Evolutionary conservation across 163 green algal genomes (phyloP).

Genomic region (Trebouxia gelatinosa): DNA sequence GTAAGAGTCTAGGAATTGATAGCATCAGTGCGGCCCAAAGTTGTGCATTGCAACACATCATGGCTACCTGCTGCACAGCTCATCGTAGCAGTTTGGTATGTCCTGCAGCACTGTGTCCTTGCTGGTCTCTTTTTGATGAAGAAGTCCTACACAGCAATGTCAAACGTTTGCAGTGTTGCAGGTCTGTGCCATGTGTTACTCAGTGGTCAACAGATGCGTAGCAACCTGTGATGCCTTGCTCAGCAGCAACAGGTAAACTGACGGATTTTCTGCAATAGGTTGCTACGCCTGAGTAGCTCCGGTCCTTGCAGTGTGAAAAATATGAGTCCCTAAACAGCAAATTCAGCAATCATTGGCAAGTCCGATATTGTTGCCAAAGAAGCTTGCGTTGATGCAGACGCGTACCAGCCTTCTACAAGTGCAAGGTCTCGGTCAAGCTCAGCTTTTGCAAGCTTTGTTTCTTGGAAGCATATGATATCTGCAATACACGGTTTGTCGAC

Average conservation of each 20-base stretch:
- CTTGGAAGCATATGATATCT: constrained; percentile 78
- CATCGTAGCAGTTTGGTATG: constrained; percentile 8
- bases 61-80: constrained; percentile 15
- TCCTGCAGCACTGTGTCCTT: too few relatives aligned
- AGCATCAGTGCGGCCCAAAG: neutral
- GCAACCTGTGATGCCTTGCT: constrained; percentile 60
- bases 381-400: too few relatives aligned
- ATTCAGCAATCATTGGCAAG: too few relatives aligned
- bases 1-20: too few relatives aligned
- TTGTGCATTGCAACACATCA: neutral
- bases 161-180: neutral
- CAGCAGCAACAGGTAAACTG: constrained; percentile 48
- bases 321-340: constrained; percentile 60
- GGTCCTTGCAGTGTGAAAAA: constrained; percentile 54
- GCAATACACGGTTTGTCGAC: neutral
- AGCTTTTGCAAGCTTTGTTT: constrained; percentile 66
- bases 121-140: too few relatives aligned
- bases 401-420: constrained; percentile 66
- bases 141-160: too few relatives aligned
- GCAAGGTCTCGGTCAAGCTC: constrained; percentile 64
- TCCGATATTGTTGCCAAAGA: too few relatives aligned
- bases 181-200: neutral
- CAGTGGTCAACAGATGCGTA: neutral
- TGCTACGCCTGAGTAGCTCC: constrained; percentile 70
- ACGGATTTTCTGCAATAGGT: constrained; percentile 59